Evolutionary conservation across 768 basidiomycete genomes (phyloP).

Genomic region (Kwoniella pini): DNA sequence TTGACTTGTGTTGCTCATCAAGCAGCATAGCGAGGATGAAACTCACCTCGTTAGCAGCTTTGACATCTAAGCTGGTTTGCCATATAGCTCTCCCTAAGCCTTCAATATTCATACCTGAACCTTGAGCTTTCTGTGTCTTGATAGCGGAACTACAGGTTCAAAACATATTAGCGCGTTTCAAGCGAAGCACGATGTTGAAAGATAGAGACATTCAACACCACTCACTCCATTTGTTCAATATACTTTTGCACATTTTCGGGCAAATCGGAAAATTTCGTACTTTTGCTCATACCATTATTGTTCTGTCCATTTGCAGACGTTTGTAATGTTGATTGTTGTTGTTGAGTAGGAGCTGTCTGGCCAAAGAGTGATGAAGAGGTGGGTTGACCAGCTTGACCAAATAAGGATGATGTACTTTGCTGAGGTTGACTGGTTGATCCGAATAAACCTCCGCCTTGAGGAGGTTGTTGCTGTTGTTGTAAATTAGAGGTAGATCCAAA

Average conservation of each 20-base stretch:
- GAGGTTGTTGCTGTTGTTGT: conserved; percentile 4
- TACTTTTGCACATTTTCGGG: conserved; percentile 37
- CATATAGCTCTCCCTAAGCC: conserved; percentile 42
- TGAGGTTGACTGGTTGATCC: conserved; percentile 19
- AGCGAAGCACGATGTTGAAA: too few relatives aligned
- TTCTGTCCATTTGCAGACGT: conserved; percentile 14
- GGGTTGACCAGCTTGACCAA: conserved; percentile 19
- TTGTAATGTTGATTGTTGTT: conserved; percentile 6
- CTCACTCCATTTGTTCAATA: conserved; percentile 48
- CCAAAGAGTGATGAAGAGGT: conserved; percentile 21
- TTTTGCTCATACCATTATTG: conserved; percentile 29
- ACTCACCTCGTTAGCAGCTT: conserved; percentile 38
- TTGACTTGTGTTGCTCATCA: background rate
- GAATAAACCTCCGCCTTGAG: conserved; percentile 19
- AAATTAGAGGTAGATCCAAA: conserved; percentile 12
- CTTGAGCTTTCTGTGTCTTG: conserved; percentile 40
- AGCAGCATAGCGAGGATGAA: background rate
- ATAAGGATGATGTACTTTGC: conserved; percentile 10
- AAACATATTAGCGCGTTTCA: background rate
- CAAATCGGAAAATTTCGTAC: conserved; percentile 42
- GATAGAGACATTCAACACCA: background rate
- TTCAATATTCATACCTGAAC: conserved; percentile 33
- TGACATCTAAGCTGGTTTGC: conserved; percentile 38
- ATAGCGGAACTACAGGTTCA: conserved; percentile 22
- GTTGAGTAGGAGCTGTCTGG: conserved; percentile 14